These are phyloP conservation scores for Ilyonectria sp. DNA, from an alignment of 2,329 filamentous ascomycete species.

Conservation along the genomic window DNA sequence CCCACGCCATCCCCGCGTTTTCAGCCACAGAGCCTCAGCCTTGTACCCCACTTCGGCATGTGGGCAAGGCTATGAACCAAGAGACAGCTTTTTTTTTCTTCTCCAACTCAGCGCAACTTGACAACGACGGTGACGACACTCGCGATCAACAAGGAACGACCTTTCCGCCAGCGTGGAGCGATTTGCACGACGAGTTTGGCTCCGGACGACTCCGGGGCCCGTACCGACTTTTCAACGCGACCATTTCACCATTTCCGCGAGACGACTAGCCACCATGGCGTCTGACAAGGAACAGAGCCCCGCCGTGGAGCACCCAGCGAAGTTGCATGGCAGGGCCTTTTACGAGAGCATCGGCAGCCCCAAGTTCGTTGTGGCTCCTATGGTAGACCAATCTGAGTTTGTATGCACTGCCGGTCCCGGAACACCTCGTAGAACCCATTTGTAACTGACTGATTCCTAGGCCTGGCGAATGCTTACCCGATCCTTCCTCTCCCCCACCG, in stretches of 20 bases:
- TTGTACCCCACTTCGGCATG: constrained; percentile 32
- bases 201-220: constrained; percentile 45
- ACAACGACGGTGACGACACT: constrained; percentile 18
- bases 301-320: constrained; percentile 56
- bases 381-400: constrained; percentile 99
- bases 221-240: constrained; percentile 12
- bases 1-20: constrained; percentile 37
- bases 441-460: constrained; percentile 60
- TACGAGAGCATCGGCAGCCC: constrained; percentile 96
- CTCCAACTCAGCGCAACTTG: constrained; percentile 1
- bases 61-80: constrained; percentile 18
- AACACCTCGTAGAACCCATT: too few relatives aligned
- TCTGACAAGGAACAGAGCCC: constrained; percentile 37
- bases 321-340: constrained; percentile 88
- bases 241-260: constrained; percentile 18
- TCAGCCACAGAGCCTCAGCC: constrained; percentile 38
- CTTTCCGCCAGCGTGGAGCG: constrained; percentile 41
- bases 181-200: constrained; percentile 36
- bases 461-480: constrained; percentile 98
- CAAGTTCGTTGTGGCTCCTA: constrained; percentile 91
- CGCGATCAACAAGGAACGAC: background rate
- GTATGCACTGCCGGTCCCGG: constrained; percentile 65
- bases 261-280: constrained; percentile 53
- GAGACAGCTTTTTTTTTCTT: constrained; percentile 24
- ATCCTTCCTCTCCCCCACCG: constrained; percentile 83